Evolutionary conservation across 331 rosid genomes (phyloP), one percentile per base, ranked within the genome.

Genomic region (Cydonia oblonga): DNA sequence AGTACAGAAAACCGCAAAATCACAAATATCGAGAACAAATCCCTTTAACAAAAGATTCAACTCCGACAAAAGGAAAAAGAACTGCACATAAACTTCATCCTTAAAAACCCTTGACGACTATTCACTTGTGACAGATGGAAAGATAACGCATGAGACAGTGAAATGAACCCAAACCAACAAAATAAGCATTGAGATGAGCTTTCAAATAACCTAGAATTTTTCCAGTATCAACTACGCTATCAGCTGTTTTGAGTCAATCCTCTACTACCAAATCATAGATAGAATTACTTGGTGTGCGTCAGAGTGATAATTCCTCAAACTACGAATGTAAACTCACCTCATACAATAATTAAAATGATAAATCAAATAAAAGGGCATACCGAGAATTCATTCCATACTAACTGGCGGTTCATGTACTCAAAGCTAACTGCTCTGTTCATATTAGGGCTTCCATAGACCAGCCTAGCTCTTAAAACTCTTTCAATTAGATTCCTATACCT

Each of bases 321-420:
- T 24, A 42, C 15, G 19, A 61, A 60, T 11, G 23, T 44, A 3
- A 40, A 14, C 2, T 60, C 57, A 15, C n/a, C 9, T 63, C 8
- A 51, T 3, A 5, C 16, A 46, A 38, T 32, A 78, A 75, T 40
- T 3, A 7, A 61, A 44, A 62, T 40, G 28, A 68, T 28, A 60
- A 70, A 71, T 56, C 57, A 54, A 68, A 64, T 14, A 38, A 76
- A 22, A 75, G 46, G 66, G 72, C 54, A 74, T 91, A 95, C 96
- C 87, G 96, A 95, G 84, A 95, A 95, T 83, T 95, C 96, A 76
- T 91, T 95, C 96, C 99, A 95, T 79, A 95, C 99, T 84, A 95
- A 83, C 73, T 95, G 97, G 69, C 97, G 86, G 77, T 95, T 95
- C 97, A 95, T 95, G 82, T 91, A 95, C 81, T 95, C 97, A 73